These are phyloP conservation scores for Pseudopyricularia cyperi DNA, from an alignment of 2,329 filamentous ascomycete species.

Conservation along the genomic window DNA sequence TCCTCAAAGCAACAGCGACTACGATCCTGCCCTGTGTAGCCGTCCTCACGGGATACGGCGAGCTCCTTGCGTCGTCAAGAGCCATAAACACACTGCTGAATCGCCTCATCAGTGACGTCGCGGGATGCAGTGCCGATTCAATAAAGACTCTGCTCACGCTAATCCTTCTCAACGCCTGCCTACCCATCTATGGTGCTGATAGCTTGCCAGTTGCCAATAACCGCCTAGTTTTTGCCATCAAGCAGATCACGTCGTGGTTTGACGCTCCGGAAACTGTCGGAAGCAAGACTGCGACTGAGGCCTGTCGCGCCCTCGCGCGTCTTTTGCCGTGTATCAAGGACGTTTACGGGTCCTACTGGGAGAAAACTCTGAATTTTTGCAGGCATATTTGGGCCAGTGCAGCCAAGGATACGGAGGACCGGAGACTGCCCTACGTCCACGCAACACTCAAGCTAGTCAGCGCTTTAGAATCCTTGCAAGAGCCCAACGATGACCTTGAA, in stretches of 20 bases:
- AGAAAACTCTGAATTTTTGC: conserved; percentile 46
- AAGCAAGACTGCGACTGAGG: conserved; percentile 31
- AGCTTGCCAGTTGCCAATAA: conserved; percentile 48
- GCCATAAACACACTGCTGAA: conserved; percentile 41
- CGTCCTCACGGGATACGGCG: conserved; percentile 37
- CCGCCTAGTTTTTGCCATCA: conserved; percentile 69
- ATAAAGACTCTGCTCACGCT: conserved; percentile 34
- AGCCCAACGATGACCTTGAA: conserved; percentile 74
- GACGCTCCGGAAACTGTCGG: conserved; percentile 33
- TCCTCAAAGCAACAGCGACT: conserved; percentile 31
- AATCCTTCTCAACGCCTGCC: conserved; percentile 39
- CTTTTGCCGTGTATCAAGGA: conserved; percentile 65
- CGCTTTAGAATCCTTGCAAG: conserved; percentile 48
- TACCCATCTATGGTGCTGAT: conserved; percentile 36
- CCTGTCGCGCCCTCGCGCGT: conserved; percentile 41
- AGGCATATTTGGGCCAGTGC: conserved; percentile 41
- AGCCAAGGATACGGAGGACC: conserved; percentile 25
- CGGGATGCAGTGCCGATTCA: conserved; percentile 26
- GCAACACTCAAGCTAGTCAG: conserved; percentile 60
- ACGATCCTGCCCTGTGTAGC: conserved; percentile 36
- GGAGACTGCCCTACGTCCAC: conserved; percentile 50
- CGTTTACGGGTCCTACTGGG: conserved; percentile 85
- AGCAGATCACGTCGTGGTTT: conserved; percentile 63
- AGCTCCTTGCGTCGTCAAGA: conserved; percentile 33
- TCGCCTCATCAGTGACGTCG: conserved; percentile 46